Evolutionary conservation across 169 alveolate genomes (phyloP), one percentile per base, ranked within the genome.

Genomic region (Theileria orientalis): DNA sequence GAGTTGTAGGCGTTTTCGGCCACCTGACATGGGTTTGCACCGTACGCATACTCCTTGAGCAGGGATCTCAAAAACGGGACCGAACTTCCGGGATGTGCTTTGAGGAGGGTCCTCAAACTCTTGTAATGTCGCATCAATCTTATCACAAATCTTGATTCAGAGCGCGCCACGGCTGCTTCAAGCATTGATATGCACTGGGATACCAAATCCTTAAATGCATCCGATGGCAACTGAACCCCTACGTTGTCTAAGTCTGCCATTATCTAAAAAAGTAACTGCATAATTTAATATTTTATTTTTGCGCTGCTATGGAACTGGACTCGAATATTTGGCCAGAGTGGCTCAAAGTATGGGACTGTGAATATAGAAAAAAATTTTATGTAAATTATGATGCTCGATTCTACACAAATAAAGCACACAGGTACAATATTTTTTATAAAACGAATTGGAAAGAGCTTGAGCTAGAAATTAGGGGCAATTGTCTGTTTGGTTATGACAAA

Each of bases 151-250:
- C 87, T 70, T 29, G 82, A 68, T 44, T 79, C 87, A 19, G 76
- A 67, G 59, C 72, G 42, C 25, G 83, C 76, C 23, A 79, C 83
- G 35, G 83, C 87, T 42, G 74, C 83, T 74, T 79, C 87, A 25
- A 64, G 68, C 83, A 79, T 42, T 51, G 87, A 74, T 40, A 75
- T 79, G 41, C 87, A 71, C 30, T 79, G 77, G 23, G 76, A 27
- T 54, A 71, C 68, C 66, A 79, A 75, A 29, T 79, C 87, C 33
- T 74, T 62, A 77, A 79, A 79, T 69, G 87, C 87, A 71, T 79
- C 87, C 69, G 60, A 11, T n/a, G 87, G 83, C 72, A 71, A 42
- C 62, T 44, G 59, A 30, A 32, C 27, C 35, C 59, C 46, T 16
- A 35, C 77, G 27, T 59, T 66, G 72, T 70, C 69, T 33, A 68